These are phyloP conservation scores for Rhinocladiella mackenziei DNA, from an alignment of 2,329 filamentous ascomycete genomes.

Conservation along the genomic window DNA sequence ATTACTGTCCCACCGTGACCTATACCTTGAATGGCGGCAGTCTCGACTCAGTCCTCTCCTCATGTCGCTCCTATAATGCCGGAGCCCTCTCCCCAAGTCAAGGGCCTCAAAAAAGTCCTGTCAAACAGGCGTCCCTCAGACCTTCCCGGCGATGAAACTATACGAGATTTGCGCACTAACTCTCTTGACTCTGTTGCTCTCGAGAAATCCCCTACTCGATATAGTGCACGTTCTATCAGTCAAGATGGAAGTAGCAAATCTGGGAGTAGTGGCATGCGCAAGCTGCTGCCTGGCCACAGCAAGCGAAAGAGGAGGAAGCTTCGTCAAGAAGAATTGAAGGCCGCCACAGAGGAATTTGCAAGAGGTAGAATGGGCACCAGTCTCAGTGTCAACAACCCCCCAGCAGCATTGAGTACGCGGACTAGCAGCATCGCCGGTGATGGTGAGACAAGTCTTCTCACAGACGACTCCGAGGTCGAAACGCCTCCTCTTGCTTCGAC, in stretches of 20 bases:
- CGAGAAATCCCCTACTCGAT: constrained; percentile 33
- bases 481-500: constrained; percentile 52
- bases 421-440: constrained; percentile 22
- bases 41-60: constrained; percentile 20
- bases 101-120: constrained; percentile 38
- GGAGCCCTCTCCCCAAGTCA: constrained; percentile 31
- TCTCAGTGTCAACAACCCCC: constrained; percentile 6
- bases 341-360: constrained; percentile 19
- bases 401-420: constrained; percentile 9
- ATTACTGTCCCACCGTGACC: too few relatives aligned
- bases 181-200: constrained; percentile 39
- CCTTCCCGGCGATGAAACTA: constrained; percentile 29
- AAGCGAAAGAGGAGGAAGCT: constrained; percentile 44
- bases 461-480: constrained; percentile 25
- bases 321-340: constrained; percentile 28
- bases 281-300: constrained; percentile 45
- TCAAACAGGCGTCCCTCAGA: constrained; percentile 34
- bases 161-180: constrained; percentile 31
- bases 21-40: constrained; percentile 23
- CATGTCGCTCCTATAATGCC: constrained; percentile 24
- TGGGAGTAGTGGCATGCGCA: constrained; percentile 48
- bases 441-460: constrained; percentile 23
- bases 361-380: constrained; percentile 16
- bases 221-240: constrained; percentile 37
- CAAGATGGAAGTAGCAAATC: constrained; percentile 40